Evolutionary conservation across 352 stramenopile species (phyloP), one percentile per base, ranked within the genome.

Genomic region (Halophytophthora batemanensis): DNA sequence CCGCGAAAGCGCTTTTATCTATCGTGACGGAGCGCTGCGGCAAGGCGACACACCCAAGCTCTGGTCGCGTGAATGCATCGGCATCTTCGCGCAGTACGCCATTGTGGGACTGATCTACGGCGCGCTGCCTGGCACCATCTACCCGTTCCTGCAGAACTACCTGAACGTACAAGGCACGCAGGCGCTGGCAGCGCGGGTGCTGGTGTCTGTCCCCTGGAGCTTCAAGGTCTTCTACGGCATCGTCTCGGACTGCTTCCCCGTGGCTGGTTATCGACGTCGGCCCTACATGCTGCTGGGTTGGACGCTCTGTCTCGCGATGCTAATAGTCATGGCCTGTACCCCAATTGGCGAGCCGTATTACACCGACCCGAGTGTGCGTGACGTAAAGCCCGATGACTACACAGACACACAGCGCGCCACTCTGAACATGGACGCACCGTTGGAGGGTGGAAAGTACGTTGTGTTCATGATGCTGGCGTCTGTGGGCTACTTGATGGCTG

Each of bases 101-200:
- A 59, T 55, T 1, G 46, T 79, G 2, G 64, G 64, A 6, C 41
- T 81, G 38, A 46, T 81, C 8, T 75, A 77, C 42, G 73, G 70
- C 3, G 56, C 54, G 5, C 66, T 68, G 12, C 43, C 36, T 18
- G 50, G 63, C 21, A 42, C 61, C 15, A 63, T 81, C 56, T 82
- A 82, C 63, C 66, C 72, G 7, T 59, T 83, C 19, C 59, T 83
- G 11, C 77, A 74, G 57, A 76, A 81, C 45, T 85, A 82, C 52
- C 54, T 84, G 34, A 69, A 77, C 55, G 70, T 82, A 54, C 69
- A 59, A 14, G 61, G 53, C 2, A 65, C 59, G 22, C 52, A 76
- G 0, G 61, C 66, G 7, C 55, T 70, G 5, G 72, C 72, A 2
- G 71, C 70, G 2, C 39, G 41, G 14, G 71, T 55, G 6, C 35